A percentile compares a stretch with the other conserved stretches of the same genome.
These are phyloP conservation scores for Nitzschia sp. DNA, from an alignment of 108 stramenopile species.

Conservation along the genomic window DNA sequence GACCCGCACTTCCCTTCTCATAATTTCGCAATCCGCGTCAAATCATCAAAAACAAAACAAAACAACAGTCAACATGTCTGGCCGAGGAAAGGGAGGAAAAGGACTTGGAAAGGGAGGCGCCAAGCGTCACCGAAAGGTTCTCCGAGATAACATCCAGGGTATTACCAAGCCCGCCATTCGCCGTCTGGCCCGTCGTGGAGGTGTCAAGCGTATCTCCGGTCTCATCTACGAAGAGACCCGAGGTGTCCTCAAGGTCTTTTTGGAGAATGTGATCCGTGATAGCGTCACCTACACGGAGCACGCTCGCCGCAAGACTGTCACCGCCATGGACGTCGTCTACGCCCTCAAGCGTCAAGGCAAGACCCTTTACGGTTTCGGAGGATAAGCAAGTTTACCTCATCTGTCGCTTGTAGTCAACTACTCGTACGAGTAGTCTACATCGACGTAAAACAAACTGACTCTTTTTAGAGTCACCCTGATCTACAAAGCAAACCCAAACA, in stretches of 20 bases:
- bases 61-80: conserved; percentile 50
- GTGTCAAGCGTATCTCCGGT: conserved; percentile 99
- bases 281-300: conserved; percentile 93
- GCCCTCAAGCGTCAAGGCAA: conserved; percentile 98
- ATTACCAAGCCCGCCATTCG: conserved; percentile 99
- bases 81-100: conserved; percentile 91
- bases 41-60: neutral
- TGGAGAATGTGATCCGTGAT: conserved; percentile 89
- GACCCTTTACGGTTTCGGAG: conserved; percentile 98
- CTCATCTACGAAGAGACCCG: conserved; percentile 98
- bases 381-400: conserved; percentile 43
- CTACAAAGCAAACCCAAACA: conserved; percentile 1
- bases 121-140: conserved; percentile 98
- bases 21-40: neutral
- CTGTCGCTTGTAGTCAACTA: neutral
- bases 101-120: conserved; percentile 93
- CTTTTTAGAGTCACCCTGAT: conserved; percentile 7
- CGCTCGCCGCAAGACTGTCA: conserved; percentile 91
- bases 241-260: conserved; percentile 90
- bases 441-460: conserved; percentile 2
- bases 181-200: conserved; percentile 98
- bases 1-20: conserved; percentile 2
- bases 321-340: conserved; percentile 95
- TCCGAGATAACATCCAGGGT: conserved; percentile 99
- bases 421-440: too few species aligned